A percentile compares a stretch with the other conserved stretches of the same genome.
Evolutionary conservation across 2,329 filamentous ascomycete species (phyloP).

Genomic region (Penicillium oxalicum): DNA sequence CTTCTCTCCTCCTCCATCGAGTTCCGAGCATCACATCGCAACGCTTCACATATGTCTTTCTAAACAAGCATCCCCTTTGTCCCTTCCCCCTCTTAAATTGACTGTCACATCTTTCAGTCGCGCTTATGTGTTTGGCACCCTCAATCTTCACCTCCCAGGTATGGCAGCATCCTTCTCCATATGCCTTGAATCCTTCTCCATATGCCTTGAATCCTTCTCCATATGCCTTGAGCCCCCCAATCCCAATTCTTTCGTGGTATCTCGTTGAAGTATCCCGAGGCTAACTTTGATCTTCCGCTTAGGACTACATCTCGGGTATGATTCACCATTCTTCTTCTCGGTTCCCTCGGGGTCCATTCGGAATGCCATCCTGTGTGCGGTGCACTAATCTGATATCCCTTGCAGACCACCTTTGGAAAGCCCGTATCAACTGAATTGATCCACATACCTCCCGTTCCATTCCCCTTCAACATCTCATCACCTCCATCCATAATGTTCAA

Average conservation of each 20-base stretch:
- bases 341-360: no score
- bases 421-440: slow-evolving; percentile 50
- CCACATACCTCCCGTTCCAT: slow-evolving; percentile 17
- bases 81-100: slow-evolving; percentile 17
- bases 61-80: slow-evolving; percentile 16
- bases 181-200: neutral
- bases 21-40: neutral
- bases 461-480: neutral
- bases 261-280: neutral
- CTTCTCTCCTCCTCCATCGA: slow-evolving; percentile 12
- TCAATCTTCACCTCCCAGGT: slow-evolving; percentile 85
- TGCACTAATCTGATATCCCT: slow-evolving; percentile 14
- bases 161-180: slow-evolving; percentile 32
- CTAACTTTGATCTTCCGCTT: slow-evolving; percentile 9
- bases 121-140: slow-evolving; percentile 79
- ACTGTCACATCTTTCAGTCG: slow-evolving; percentile 44
- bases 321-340: neutral
- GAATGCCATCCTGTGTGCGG: no score
- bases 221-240: neutral
- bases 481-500: slow-evolving; percentile 46
- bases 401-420: slow-evolving; percentile 62
- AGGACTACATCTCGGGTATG: slow-evolving; percentile 62
- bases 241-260: neutral
- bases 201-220: neutral
- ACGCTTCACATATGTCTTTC: slow-evolving; percentile 23